Conservation (phyloP, 495 filamentous ascomycete genomes). For the Hypoxylon fragiforme region DNA sequence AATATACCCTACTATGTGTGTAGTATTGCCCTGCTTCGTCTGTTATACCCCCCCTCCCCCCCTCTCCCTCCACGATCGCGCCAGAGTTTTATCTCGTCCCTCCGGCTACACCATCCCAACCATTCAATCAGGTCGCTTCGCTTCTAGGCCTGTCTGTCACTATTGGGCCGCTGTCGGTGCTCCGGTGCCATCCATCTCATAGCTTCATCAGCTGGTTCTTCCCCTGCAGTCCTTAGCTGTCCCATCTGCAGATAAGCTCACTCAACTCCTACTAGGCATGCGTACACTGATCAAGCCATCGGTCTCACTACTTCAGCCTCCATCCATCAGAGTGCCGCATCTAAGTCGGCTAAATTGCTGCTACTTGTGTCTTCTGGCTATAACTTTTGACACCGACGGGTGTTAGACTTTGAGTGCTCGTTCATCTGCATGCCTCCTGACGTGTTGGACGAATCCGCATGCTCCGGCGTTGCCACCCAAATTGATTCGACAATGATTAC, state of each 20-base stretch:
- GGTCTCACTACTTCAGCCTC: conserved; percentile 26
- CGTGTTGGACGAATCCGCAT: conserved; percentile 8
- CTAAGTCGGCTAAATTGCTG: conserved; percentile 23
- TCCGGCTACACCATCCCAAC: conserved; percentile 22
- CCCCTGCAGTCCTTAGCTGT: conserved; percentile 14
- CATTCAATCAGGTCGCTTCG: conserved; percentile 24
- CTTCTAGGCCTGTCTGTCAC: conserved; percentile 14
- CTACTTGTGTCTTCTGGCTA: conserved; percentile 4
- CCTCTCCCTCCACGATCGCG: conserved; percentile 29
- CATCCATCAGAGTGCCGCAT: conserved; percentile 18
- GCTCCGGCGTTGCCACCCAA: background rate
- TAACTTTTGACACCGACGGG: background rate
- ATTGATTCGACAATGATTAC: too few species aligned
- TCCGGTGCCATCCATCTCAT: conserved; percentile 23
- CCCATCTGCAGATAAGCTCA: conserved; percentile 25
- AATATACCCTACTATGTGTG: too few species aligned
- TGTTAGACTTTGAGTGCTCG: conserved; percentile 12
- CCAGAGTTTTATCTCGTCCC: conserved; percentile 36
- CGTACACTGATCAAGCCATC: conserved; percentile 8
- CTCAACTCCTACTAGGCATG: background rate
- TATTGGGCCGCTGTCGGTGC: conserved; percentile 25
- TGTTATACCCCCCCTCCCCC: conserved; percentile 29
- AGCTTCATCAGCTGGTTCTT: conserved; percentile 18
- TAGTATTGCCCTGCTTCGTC: conserved; percentile 15
- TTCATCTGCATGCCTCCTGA: conserved; percentile 22